Base-by-base conservation (phyloP, 176 grass and related monocot genomes). In the Cenchrus fungigraminus region DNA sequence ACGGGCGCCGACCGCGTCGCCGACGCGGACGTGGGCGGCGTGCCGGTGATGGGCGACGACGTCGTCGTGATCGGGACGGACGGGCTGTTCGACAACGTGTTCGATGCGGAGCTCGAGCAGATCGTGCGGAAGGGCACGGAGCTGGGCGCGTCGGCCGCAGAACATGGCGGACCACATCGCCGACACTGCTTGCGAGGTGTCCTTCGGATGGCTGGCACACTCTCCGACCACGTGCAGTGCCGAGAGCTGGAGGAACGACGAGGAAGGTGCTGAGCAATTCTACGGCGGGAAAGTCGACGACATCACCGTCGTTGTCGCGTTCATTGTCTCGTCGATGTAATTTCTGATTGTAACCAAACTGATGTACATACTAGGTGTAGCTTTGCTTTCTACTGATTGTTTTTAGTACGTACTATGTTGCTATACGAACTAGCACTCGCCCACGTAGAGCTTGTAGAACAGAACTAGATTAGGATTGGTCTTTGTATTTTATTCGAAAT, bases 71-170 rank as follows among this genome's bases (percentile, higher is more conserved):
- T 46, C 46, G 81, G 74, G 43, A 79, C 87, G 0, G 81, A 88
- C 68, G 81, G 81, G 7, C 45, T 88, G 16, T 88, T 88, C 81
- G 87, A 88, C 47, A 88, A 88, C 81, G 6, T 88, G 67, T 79
- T 73, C 54, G 74, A 88, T 46, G 2, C 2, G 0, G 67, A 79
- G 56, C 54, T 84, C 52, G 66, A 68, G 53, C 32, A 4, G 42
- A 1, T 73, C 66, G 66, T 88, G 32, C 56, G 44, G 34, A 44
- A 54, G 17, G 74, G 56, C 9, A 55, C 37, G 54, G 15, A 6
- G 8, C 57, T 79, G 20, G 53, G 53, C 14, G 1, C 17, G n/a
- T 45, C 74, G 25, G n/a, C 8, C 74, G 55, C 71, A 73, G 16
- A 28, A 70, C 34, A 83, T 84, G 65, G 87, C 74, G 12, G 46